A percentile compares a stretch with the other conserved stretches of the same genome.
These are phyloP conservation scores for Fomes fomentarius DNA, from an alignment of 1,284 basidiomycete species.

Conservation along the genomic window DNA sequence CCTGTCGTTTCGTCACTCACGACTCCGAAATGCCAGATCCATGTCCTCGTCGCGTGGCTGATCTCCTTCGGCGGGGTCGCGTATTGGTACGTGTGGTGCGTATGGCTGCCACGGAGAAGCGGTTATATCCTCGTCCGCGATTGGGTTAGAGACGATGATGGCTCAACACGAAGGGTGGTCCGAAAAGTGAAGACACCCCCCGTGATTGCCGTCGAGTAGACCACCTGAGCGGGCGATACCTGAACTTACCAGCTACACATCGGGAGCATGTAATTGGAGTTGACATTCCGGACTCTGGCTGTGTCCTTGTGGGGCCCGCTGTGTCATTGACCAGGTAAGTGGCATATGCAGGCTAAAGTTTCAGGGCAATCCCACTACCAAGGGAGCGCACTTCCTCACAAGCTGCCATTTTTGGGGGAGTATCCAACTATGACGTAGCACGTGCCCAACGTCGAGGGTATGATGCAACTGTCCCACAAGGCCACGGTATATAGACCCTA, in stretches of 20 bases:
- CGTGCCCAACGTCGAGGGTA: conserved; percentile 3
- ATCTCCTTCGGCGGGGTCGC: conserved; percentile 54
- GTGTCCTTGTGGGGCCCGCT: too few relatives aligned
- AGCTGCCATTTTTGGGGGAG: conserved; percentile 1
- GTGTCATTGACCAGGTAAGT: too few relatives aligned
- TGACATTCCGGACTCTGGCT: too few relatives aligned
- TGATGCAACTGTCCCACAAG: conserved; percentile 22
- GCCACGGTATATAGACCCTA: conserved; percentile 14
- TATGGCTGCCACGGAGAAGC: conserved; percentile 54
- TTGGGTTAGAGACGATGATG: conserved; percentile 55
- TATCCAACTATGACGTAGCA: conserved; percentile 8
- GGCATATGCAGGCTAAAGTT: conserved; percentile 5
- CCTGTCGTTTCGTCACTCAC: too few relatives aligned
- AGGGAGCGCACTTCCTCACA: not conserved
- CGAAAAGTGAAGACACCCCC: conserved; percentile 17
- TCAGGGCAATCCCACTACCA: not conserved
- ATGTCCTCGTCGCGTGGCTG: conserved; percentile 51
- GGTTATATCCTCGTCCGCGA: conserved; percentile 55
- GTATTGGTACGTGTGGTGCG: conserved; percentile 64
- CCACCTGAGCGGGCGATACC: too few relatives aligned
- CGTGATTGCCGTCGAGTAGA: conserved; percentile 1
- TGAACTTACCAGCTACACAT: too few relatives aligned
- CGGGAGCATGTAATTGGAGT: too few relatives aligned
- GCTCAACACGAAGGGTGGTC: conserved; percentile 24
- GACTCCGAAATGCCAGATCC: conserved; percentile 43